phyloP scores from a whole-genome alignment of 2,329 filamentous ascomycete species.

The Aspergillus viridinutans region DNA sequence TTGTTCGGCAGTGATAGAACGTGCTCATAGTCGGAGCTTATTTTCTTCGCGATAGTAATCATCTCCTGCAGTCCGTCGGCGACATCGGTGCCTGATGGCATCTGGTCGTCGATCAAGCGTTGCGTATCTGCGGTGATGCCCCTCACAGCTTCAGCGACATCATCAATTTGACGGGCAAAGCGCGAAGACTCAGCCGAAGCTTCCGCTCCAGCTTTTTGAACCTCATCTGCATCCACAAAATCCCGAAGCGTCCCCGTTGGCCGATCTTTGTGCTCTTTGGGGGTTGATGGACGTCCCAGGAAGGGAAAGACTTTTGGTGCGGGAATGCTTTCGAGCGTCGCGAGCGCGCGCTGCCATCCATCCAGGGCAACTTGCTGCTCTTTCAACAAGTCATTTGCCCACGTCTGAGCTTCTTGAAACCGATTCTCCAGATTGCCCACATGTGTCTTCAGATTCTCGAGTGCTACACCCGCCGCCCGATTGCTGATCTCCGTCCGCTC shows the following conservation, averaged over 20 bases:
- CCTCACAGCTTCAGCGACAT: conserved; percentile 58
- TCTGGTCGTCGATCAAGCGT: conserved; percentile 32
- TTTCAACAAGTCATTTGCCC: conserved; percentile 43
- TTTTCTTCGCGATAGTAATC: conserved; percentile 77
- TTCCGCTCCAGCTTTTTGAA: conserved; percentile 66
- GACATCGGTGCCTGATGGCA: conserved; percentile 58
- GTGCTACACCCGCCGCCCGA: conserved; percentile 75
- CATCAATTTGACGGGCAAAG: conserved; percentile 57
- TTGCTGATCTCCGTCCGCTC: conserved; percentile 54
- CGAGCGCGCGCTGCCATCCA: conserved; percentile 39
- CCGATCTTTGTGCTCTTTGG: conserved; percentile 41
- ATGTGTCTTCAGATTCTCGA: conserved; percentile 63
- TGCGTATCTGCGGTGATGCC: conserved; percentile 56
- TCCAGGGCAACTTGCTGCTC: conserved; percentile 43
- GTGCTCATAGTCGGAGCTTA: conserved; percentile 79
- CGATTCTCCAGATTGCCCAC: conserved; percentile 42
- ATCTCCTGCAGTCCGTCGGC: conserved; percentile 73
- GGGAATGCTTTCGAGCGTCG: conserved; percentile 38
- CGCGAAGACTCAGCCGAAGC: conserved; percentile 56
- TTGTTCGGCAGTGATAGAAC: conserved; percentile 65
- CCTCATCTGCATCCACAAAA: conserved; percentile 69
- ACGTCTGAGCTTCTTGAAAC: conserved; percentile 44
- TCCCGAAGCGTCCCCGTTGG: conserved; percentile 62
- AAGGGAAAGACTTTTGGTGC: conserved; percentile 43
- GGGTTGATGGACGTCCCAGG: conserved; percentile 37